Conservation (phyloP, 352 stramenopile genomes). For the Thalassiosira livingstoniorum region DNA sequence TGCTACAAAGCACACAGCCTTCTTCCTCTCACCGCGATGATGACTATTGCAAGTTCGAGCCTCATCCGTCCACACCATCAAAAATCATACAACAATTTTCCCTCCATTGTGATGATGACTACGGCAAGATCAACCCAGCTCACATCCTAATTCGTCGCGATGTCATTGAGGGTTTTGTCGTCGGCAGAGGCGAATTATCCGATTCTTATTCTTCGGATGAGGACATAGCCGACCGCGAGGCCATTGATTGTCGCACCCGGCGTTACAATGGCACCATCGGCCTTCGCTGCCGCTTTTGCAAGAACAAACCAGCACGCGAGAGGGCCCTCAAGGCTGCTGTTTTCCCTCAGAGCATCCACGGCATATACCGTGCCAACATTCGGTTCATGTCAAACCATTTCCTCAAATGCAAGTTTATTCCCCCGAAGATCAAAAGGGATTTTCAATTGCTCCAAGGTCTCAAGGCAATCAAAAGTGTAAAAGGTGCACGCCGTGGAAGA, state of each 20-base stretch:
- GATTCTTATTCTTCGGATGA: background rate
- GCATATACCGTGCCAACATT: constrained; percentile 18
- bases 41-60: no score
- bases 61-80: no score
- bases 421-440: background rate
- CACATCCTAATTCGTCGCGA: constrained; percentile 31
- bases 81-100: constrained; percentile 19
- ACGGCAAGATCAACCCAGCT: constrained; percentile 23
- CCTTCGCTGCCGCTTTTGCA: constrained; percentile 27
- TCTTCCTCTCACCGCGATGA: no score
- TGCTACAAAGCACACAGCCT: no score
- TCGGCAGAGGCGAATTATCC: background rate
- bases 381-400: constrained; percentile 18
- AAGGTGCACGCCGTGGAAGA: background rate
- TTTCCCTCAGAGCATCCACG: constrained; percentile 3
- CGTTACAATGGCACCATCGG: constrained; percentile 12
- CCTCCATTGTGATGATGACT: constrained; percentile 15
- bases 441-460: no score
- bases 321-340: constrained; percentile 14
- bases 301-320: background rate
- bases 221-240: background rate
- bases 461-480: background rate
- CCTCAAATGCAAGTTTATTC: background rate
- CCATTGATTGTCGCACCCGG: background rate
- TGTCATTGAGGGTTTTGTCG: constrained; percentile 21